Percentiles rank a stretch among this genome's conserved stretches.
These are phyloP conservation scores for Solanum hybrid DNA, from an alignment of 305 asterid genomes.

Conservation along the genomic window DNA sequence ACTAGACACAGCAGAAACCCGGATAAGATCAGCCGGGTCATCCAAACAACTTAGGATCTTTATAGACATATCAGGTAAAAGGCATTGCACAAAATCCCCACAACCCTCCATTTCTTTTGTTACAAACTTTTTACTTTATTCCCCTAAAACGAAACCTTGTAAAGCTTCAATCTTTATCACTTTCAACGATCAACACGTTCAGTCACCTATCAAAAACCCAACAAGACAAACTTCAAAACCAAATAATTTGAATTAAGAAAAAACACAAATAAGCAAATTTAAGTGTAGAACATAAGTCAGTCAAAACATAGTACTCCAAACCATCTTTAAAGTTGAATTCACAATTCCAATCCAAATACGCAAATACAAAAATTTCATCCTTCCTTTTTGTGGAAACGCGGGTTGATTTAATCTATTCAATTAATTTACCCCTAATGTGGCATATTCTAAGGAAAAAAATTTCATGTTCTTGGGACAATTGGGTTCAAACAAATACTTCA, in stretches of 20 bases:
- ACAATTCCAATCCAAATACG: not conserved
- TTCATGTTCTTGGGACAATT: not conserved
- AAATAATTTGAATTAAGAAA: not conserved
- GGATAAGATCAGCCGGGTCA: slow-evolving; percentile 63
- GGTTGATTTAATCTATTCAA: not conserved
- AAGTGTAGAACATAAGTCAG: not conserved
- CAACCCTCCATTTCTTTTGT: slow-evolving; percentile 27
- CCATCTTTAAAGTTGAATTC: not conserved
- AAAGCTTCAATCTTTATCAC: not conserved
- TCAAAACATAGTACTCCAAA: not conserved
- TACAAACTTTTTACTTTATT: not conserved
- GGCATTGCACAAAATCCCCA: slow-evolving; percentile 48
- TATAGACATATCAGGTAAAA: slow-evolving; percentile 47
- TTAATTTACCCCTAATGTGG: not conserved
- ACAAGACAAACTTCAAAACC: not conserved
- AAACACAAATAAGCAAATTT: not conserved
- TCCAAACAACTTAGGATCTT: slow-evolving; percentile 49
- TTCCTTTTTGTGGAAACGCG: not conserved
- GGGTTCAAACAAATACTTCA: not conserved
- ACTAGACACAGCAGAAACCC: slow-evolving; percentile 50
- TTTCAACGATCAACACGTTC: not conserved
- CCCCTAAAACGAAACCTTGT: not conserved
- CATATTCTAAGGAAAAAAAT: not conserved
- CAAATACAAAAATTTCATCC: not conserved
- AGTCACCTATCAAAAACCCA: not conserved